These are phyloP conservation scores for Dendrothele bispora DNA, from an alignment of 768 basidiomycete genomes.

Conservation along the genomic window DNA sequence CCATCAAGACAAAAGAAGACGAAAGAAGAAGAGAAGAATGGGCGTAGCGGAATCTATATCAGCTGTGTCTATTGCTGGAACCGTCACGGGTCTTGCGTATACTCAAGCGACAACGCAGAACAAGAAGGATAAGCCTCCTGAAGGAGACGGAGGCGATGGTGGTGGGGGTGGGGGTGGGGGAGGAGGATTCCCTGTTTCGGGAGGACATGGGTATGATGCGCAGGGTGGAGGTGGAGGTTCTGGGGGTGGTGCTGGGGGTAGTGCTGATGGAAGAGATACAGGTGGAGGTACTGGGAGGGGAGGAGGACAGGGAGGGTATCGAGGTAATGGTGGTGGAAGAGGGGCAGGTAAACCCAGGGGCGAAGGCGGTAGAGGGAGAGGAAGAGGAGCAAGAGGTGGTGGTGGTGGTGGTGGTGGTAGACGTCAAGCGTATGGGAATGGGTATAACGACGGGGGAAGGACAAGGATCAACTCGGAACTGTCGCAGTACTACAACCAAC, in stretches of 20 bases:
- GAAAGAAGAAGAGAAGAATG: too few relatives aligned
- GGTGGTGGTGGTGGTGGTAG: too few relatives aligned
- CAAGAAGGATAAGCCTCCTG: background rate
- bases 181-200: background rate
- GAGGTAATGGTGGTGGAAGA: too few relatives aligned
- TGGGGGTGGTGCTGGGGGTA: too few relatives aligned
- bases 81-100: conserved; percentile 5
- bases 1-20: too few relatives aligned
- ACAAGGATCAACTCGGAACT: too few relatives aligned
- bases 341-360: too few relatives aligned
- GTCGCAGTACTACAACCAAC: too few relatives aligned
- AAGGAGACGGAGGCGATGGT: background rate
- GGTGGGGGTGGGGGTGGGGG: background rate
- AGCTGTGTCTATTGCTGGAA: background rate
- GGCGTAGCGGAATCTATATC: conserved; percentile 6
- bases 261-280: background rate
- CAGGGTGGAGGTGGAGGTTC: background rate
- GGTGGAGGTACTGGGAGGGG: background rate
- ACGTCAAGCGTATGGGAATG: too few relatives aligned
- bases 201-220: background rate
- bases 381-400: too few relatives aligned
- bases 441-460: too few relatives aligned
- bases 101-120: background rate
- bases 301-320: background rate
- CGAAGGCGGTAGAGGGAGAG: too few relatives aligned